A percentile compares a stretch with the other conserved stretches of the same genome.
These are phyloP conservation scores for Pleurotus ostreatus DNA, from an alignment of 768 basidiomycete species.

Conservation along the genomic window DNA sequence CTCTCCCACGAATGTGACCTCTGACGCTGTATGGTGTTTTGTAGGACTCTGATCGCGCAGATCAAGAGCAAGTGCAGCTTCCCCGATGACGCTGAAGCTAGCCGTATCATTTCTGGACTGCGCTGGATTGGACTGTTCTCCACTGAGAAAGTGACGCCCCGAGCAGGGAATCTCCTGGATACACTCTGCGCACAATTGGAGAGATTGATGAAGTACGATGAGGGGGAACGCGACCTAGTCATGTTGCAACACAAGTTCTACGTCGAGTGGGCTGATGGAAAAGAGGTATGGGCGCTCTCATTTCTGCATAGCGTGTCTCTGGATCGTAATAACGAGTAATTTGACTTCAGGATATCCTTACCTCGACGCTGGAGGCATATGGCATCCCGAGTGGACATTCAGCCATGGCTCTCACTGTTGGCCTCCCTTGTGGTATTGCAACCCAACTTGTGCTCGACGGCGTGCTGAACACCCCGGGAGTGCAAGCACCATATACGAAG, in stretches of 20 bases:
- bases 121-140: slow-evolving; percentile 95
- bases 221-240: slow-evolving; percentile 90
- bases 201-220: slow-evolving; percentile 86
- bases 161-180: slow-evolving; percentile 80
- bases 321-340: not conserved
- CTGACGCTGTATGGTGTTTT: slow-evolving; percentile 5
- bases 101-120: slow-evolving; percentile 83
- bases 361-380: slow-evolving; percentile 88
- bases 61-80: slow-evolving; percentile 70
- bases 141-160: slow-evolving; percentile 50
- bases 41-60: slow-evolving; percentile 68
- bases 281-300: slow-evolving; percentile 38
- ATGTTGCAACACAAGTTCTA: slow-evolving; percentile 99
- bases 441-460: slow-evolving; percentile 90
- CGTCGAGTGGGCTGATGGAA: slow-evolving; percentile 85
- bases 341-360: slow-evolving; percentile 64
- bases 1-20: not conserved
- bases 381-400: slow-evolving; percentile 76
- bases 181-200: slow-evolving; percentile 91
- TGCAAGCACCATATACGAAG: slow-evolving; percentile 84
- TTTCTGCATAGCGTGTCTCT: not conserved
- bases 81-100: slow-evolving; percentile 64
- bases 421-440: slow-evolving; percentile 94
- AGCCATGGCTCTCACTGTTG: slow-evolving; percentile 91
- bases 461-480: slow-evolving; percentile 69